Evolutionary conservation across 208 protist species (phyloP).

Genomic region (Blastocrithidia nonstop): DNA sequence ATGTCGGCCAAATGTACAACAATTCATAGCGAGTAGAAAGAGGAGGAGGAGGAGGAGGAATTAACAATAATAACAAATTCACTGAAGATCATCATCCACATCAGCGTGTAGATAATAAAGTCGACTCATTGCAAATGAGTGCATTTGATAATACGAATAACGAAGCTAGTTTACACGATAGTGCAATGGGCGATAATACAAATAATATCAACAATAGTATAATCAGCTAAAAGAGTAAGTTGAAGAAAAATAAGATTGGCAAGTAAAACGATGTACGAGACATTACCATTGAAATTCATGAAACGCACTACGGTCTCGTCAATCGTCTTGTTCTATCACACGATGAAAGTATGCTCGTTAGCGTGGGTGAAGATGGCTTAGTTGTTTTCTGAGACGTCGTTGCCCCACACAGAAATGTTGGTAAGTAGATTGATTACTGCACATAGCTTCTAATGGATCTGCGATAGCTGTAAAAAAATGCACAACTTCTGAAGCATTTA

Average conservation of each 20-base stretch:
- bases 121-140: no score
- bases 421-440: slow-evolving; percentile 73
- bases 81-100: no score
- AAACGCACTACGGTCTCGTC: slow-evolving; percentile 72
- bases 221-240: slow-evolving; percentile 3
- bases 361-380: slow-evolving; percentile 86
- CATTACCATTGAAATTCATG: slow-evolving; percentile 78
- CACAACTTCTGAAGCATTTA: slow-evolving; percentile 37
- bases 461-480: slow-evolving; percentile 83
- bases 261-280: no score
- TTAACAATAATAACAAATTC: no score
- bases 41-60: no score
- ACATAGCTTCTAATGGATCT: slow-evolving; percentile 91
- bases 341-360: slow-evolving; percentile 90
- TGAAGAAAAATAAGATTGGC: slow-evolving; percentile 5
- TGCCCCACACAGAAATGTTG: slow-evolving; percentile 69
- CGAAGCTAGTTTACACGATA: slow-evolving; percentile 3
- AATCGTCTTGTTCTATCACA: slow-evolving; percentile 72
- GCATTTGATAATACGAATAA: no score
- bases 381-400: slow-evolving; percentile 85
- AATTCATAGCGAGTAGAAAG: no score
- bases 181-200: background rate
- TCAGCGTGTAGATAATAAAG: no score
- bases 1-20: slow-evolving; percentile 14
- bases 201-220: background rate